Evolutionary conservation across 768 basidiomycete genomes (phyloP).

Genomic region (Pilatotrama ljubarskyi): DNA sequence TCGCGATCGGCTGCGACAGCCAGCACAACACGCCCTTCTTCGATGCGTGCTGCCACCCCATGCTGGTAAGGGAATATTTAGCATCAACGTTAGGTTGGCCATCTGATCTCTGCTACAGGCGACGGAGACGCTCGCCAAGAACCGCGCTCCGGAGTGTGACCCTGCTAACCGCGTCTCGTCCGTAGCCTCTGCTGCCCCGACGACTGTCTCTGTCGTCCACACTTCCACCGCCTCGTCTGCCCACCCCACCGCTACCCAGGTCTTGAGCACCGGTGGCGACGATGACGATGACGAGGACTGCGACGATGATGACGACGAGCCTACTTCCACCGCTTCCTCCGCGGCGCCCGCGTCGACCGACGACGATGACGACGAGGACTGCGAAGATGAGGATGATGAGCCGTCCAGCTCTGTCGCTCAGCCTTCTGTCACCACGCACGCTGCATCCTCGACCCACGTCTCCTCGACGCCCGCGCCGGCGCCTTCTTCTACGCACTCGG

Average conservation of each 20-base stretch:
- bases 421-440: conserved; percentile 5
- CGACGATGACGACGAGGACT: conserved; percentile 32
- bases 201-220: background rate
- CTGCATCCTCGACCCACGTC: conserved; percentile 7
- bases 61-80: conserved; percentile 51
- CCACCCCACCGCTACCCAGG: conserved; percentile 24
- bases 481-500: background rate
- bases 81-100: background rate
- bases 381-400: conserved; percentile 29
- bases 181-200: conserved; percentile 14
- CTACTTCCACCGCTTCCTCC: conserved; percentile 22
- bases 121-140: conserved; percentile 46
- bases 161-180: conserved; percentile 39
- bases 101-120: conserved; percentile 37
- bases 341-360: conserved; percentile 28
- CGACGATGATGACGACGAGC: conserved; percentile 14
- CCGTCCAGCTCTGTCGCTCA: conserved; percentile 13
- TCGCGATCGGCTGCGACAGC: conserved; percentile 48
- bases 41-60: conserved; percentile 68
- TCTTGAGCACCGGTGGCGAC: conserved; percentile 9
- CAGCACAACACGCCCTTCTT: conserved; percentile 52
- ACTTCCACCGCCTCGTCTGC: conserved; percentile 23
- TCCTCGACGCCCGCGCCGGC: conserved; percentile 20
- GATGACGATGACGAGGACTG: conserved; percentile 16
- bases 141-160: conserved; percentile 54